Conservation (phyloP, 768 basidiomycete species). For the Udeniomyces megalosporus region DNA sequence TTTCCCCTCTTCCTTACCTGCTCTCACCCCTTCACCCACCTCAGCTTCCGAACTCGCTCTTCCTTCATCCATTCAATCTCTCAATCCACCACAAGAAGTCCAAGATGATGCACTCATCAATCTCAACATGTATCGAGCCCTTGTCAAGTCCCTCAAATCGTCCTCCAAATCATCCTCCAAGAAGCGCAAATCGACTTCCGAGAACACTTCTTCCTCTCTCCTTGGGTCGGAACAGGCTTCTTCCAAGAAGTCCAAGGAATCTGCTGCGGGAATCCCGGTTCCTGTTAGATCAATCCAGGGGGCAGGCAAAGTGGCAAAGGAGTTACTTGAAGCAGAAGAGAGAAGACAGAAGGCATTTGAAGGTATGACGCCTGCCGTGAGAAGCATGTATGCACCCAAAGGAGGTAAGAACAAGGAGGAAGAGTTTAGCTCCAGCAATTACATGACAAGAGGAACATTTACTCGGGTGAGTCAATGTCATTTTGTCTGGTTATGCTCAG, state of each 20-base stretch:
- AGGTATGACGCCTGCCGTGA: constrained; percentile 70
- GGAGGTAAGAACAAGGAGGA: constrained; percentile 42
- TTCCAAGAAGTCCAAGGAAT: constrained; percentile 26
- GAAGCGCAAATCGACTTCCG: constrained; percentile 20
- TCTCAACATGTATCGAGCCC: constrained; percentile 29
- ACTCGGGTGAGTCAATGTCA: constrained; percentile 49
- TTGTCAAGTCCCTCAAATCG: constrained; percentile 16
- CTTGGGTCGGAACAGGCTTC: constrained; percentile 19
- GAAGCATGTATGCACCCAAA: constrained; percentile 54
- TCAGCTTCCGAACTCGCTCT: neutral
- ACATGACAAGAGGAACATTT: constrained; percentile 83
- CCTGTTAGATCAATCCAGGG: constrained; percentile 29
- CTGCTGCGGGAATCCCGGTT: neutral
- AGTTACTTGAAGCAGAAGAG: constrained; percentile 37
- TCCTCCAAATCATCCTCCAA: constrained; percentile 18
- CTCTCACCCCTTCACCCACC: neutral
- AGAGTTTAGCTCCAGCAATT: constrained; percentile 37
- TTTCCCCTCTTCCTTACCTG: neutral
- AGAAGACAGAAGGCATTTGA: constrained; percentile 59
- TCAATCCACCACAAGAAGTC: constrained; percentile 4
- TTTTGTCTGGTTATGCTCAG: too few relatives aligned
- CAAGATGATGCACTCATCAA: constrained; percentile 38
- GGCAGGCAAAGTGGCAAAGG: constrained; percentile 38
- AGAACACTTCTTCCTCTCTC: constrained; percentile 20
- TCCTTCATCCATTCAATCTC: neutral